These are phyloP conservation scores for Eremochloa ophiuroides DNA, from an alignment of 176 grass and related monocot genomes.

Conservation along the genomic window DNA sequence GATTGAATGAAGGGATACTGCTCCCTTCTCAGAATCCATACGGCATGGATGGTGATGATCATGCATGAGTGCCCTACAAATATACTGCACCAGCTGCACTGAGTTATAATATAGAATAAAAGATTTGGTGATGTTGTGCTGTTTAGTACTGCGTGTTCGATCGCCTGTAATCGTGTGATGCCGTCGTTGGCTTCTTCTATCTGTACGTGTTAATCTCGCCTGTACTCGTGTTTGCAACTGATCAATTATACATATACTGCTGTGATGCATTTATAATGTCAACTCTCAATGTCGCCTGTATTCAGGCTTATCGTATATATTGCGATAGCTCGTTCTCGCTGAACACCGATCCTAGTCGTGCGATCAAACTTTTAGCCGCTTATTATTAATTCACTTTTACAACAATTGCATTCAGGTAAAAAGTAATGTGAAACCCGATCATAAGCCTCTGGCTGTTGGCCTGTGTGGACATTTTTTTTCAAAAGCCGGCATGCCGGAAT, in stretches of 20 bases:
- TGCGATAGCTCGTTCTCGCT: background rate
- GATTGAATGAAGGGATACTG: background rate
- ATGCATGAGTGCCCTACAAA: background rate
- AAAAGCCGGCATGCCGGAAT: no score
- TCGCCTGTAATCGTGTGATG: background rate
- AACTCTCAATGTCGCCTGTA: background rate
- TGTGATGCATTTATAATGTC: background rate
- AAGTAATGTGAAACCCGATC: no score
- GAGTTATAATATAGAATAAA: slow-evolving; percentile 6
- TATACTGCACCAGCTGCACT: background rate
- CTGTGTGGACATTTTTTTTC: no score
- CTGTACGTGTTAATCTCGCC: background rate
- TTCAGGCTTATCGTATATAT: background rate
- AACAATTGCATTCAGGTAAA: no score
- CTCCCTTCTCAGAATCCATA: background rate
- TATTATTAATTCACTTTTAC: no score
- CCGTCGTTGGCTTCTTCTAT: background rate
- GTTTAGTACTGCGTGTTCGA: no score
- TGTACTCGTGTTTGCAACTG: background rate
- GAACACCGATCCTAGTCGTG: background rate
- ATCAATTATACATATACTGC: background rate
- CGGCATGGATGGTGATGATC: background rate
- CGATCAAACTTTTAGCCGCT: no score
- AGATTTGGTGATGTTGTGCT: background rate
- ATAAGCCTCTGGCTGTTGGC: no score